Conservation (phyloP, 345 rosid genomes). For the Syzygium aromaticum region DNA sequence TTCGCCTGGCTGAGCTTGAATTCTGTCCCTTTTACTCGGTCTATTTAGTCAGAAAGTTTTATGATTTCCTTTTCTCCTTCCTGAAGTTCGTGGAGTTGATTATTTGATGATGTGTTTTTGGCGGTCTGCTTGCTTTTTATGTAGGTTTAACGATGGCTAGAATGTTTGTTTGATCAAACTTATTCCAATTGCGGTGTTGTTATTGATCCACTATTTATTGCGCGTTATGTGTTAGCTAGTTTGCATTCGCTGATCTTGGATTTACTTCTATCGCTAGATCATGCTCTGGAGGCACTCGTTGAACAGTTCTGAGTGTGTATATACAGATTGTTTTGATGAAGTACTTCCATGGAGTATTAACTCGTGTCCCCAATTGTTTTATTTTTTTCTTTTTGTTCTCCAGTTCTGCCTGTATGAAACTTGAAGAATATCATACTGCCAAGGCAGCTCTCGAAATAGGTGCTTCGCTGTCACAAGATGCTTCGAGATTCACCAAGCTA, state of each 20-base stretch:
- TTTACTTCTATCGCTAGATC: not conserved
- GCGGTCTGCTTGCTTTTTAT: not conserved
- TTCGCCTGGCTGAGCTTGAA: not conserved
- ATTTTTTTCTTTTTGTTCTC: not conserved
- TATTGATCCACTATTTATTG: not conserved
- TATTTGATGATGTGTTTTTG: not conserved
- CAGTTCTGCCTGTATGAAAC: slow-evolving; percentile 69
- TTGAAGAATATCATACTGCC: slow-evolving; percentile 57
- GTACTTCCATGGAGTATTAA: not conserved
- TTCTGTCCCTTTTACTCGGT: not conserved
- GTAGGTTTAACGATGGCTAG: not conserved
- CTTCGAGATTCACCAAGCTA: slow-evolving; percentile 35
- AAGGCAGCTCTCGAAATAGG: slow-evolving; percentile 61
- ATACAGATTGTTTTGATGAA: not conserved
- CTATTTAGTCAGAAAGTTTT: not conserved
- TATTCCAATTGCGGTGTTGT: not conserved
- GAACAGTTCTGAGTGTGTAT: not conserved
- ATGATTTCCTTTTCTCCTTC: not conserved
- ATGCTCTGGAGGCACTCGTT: not conserved
- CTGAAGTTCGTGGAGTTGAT: not conserved
- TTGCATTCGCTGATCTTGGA: not conserved
- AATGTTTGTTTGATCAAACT: not conserved
- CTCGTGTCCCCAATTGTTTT: too few relatives aligned
- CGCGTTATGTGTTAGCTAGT: not conserved
- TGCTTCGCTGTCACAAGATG: slow-evolving; percentile 29